Base-by-base conservation (phyloP, 2,329 filamentous ascomycete genomes). In the Ophiocordyceps australis region DNA sequence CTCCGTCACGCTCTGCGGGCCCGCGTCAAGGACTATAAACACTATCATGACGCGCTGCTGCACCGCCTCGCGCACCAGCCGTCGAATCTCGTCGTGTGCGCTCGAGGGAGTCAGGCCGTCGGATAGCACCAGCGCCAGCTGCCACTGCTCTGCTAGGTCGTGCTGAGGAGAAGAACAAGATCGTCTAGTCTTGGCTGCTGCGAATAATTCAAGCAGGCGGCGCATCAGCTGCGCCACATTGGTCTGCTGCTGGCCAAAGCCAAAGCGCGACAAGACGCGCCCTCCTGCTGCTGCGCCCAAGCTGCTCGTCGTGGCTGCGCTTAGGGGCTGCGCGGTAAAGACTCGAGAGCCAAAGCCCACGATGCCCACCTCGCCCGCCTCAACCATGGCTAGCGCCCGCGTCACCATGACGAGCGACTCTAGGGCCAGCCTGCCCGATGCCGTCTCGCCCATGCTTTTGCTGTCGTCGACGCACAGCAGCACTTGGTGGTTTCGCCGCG, bases 41-140 rank as follows among this genome's bases (percentile, higher is more conserved):
- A 98, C 86, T 34, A 95, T 74, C 81, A 98, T 94, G 45, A 99
- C 91, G 11, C 83, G 65, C 52, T 94, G 81, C 49, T 94, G 85
- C 42, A 83, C 73, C 1, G 89, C 86, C 50, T 86, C 76, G 8
- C 89, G 65, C 9, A 98, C 71, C 14, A 95, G 62, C 5, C 81
- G 62, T 11, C 79, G 67, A 37, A 98, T 85, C 5, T 69, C 63
- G 12, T 83, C 80, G 47, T 95, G 86, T 24, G 85, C 76, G 2
- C 62, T 57, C 20, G 66, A 72, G 27, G 91, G 82, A 37, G 85
- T 94, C 14, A 95, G 70, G 7, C 91, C 89, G 41, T 99, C 89
- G 0, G 81, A 92, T 27, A 99, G 74, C 35, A 98, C 79, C 26
- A 98, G 64, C 35, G 89, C 76, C 8, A 99, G 59, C 50, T 99